Percentiles rank a stretch among this genome's conserved stretches.
Conservation (phyloP, 805 yeast genomes). For the Candida krabiensis region DNA sequence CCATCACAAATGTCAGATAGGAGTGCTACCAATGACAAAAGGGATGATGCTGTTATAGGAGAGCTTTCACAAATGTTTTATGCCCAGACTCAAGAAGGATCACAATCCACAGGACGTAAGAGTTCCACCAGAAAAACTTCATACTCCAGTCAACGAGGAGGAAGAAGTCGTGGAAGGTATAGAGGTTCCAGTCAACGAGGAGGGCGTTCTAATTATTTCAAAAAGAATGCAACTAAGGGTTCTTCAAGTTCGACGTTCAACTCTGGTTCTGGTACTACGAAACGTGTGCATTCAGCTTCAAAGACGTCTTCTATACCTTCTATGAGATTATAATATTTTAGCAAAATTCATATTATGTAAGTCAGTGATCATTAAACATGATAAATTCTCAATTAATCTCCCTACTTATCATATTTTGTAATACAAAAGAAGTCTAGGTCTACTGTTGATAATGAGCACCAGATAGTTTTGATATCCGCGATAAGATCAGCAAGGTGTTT, state of each 20-base stretch:
- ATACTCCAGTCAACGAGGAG: conserved; percentile 16
- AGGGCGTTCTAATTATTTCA: conserved; percentile 7
- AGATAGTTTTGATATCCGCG: no score
- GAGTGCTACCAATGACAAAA: conserved; percentile 2
- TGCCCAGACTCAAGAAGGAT: conserved; percentile 5
- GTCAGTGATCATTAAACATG: no score
- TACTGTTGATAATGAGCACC: no score
- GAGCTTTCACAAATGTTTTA: conserved; percentile 17
- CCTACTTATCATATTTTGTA: no score
- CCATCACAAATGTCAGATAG: conserved; percentile 15
- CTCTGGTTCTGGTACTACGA: not conserved
- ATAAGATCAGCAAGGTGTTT: no score
- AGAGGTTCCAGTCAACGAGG: conserved; percentile 2
- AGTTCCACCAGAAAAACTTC: conserved; percentile 3
- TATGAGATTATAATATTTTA: no score
- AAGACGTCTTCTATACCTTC: no score
- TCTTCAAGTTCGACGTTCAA: conserved; percentile 3
- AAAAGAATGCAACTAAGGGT: conserved; percentile 5
- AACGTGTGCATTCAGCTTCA: no score
- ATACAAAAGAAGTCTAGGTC: no score
- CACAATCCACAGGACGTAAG: not conserved
- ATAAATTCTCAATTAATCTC: no score
- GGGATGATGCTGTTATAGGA: conserved; percentile 13
- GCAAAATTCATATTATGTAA: no score
- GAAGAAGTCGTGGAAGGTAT: conserved; percentile 1